Conservation (phyloP, 768 basidiomycete genomes). For the Lentinus brumalis region DNA sequence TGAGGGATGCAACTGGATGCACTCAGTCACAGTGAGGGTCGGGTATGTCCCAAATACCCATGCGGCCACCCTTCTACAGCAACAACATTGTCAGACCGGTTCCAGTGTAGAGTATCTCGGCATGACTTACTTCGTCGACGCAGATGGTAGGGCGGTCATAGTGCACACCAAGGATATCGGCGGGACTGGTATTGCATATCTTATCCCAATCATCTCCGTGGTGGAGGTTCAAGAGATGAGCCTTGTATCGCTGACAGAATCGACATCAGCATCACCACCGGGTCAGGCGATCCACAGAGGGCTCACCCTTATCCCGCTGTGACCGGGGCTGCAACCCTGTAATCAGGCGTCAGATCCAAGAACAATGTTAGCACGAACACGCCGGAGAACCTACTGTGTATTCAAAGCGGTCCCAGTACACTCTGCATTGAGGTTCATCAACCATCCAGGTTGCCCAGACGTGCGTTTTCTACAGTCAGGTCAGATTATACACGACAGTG, state of each 20-base stretch:
- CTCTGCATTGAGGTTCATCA: constrained; percentile 12
- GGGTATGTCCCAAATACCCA: background rate
- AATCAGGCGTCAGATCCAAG: background rate
- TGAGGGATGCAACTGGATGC: background rate
- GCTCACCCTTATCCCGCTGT: background rate
- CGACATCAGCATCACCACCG: too few relatives aligned
- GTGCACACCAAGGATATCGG: background rate
- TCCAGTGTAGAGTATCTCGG: background rate
- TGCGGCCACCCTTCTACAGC: background rate
- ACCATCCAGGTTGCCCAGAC: constrained; percentile 15
- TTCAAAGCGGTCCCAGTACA: constrained; percentile 12
- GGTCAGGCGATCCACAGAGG: too few relatives aligned
- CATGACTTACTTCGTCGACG: constrained; percentile 11
- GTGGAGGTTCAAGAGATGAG: constrained; percentile 23
- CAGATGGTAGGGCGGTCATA: constrained; percentile 11
- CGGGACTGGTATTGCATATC: constrained; percentile 24
- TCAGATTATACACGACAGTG: background rate
- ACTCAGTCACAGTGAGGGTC: background rate
- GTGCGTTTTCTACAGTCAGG: background rate
- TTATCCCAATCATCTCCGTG: constrained; percentile 25
- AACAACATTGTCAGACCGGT: background rate
- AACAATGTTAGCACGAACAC: background rate
- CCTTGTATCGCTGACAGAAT: constrained; percentile 16
- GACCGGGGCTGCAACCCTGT: constrained; percentile 12
- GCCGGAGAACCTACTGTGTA: constrained; percentile 8